Conservation (phyloP, 2,329 filamentous ascomycete genomes). For the Colletotrichum sp. region DNA sequence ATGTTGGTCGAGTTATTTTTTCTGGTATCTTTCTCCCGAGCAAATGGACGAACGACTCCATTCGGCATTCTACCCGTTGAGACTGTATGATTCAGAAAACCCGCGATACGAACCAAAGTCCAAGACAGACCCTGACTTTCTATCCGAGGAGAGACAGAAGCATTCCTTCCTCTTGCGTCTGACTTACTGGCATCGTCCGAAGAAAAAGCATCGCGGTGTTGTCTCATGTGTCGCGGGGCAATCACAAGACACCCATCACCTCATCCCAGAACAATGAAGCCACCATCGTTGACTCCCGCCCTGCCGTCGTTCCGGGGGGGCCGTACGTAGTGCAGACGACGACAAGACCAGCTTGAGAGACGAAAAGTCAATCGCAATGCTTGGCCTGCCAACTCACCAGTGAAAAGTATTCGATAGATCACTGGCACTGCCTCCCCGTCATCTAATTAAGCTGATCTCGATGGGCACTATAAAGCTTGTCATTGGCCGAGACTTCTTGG, state of each 20-base stretch:
- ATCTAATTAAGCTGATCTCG: slow-evolving; percentile 16
- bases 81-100: background rate
- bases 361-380: slow-evolving; percentile 6
- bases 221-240: background rate
- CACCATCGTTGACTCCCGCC: background rate
- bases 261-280: background rate
- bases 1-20: background rate
- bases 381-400: background rate
- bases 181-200: background rate
- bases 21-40: background rate
- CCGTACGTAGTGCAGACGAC: background rate
- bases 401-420: background rate
- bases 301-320: background rate
- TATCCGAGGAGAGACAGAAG: background rate
- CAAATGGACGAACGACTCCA: background rate
- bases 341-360: background rate
- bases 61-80: background rate
- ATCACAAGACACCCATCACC: background rate
- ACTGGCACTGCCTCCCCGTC: slow-evolving; percentile 1
- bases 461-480: slow-evolving; percentile 17
- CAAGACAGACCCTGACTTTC: background rate
- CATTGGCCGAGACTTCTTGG: slow-evolving; percentile 13
- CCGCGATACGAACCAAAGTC: background rate
- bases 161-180: background rate
- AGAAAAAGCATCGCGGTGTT: background rate